Evolutionary conservation across 208 protist species (phyloP).

Genomic region (Zelonia costaricensis): DNA sequence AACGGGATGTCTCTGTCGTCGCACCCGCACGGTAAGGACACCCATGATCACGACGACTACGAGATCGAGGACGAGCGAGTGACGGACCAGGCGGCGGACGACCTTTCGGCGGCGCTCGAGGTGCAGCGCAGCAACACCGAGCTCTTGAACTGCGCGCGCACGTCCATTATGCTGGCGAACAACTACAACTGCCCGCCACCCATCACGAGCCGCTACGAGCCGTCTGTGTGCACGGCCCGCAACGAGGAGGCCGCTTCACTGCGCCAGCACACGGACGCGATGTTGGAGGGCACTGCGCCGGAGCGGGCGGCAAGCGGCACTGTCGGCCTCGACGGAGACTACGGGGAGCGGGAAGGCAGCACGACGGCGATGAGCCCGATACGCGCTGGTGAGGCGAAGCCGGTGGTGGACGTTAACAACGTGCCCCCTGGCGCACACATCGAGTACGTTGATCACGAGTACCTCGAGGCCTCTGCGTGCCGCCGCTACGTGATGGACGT

Average conservation of each 20-base stretch:
- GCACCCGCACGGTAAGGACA: no score
- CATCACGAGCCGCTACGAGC: slow-evolving; percentile 26
- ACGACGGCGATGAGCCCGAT: neutral
- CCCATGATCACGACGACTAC: no score
- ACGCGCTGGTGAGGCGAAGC: neutral
- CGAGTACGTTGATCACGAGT: slow-evolving; percentile 46
- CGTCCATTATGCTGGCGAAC: slow-evolving; percentile 24
- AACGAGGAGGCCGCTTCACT: slow-evolving; percentile 11
- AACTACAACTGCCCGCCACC: slow-evolving; percentile 6
- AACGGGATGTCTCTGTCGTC: no score
- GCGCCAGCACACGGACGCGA: neutral
- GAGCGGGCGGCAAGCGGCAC: neutral
- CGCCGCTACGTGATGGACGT: slow-evolving; percentile 37
- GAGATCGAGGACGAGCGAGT: slow-evolving; percentile 33
- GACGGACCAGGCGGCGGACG: slow-evolving; percentile 28
- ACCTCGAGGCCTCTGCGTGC: slow-evolving; percentile 34
- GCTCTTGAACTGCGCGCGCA: slow-evolving; percentile 38
- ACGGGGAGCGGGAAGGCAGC: slow-evolving; percentile 13
- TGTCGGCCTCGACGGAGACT: slow-evolving; percentile 4
- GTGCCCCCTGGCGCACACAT: slow-evolving; percentile 16
- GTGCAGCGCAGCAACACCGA: slow-evolving; percentile 25
- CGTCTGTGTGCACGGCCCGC: slow-evolving; percentile 38
- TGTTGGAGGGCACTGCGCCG: neutral
- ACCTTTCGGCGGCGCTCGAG: slow-evolving; percentile 9
- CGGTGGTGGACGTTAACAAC: slow-evolving; percentile 19